phyloP scores from a whole-genome alignment of 345 rosid genomes.

The Mercurialis annua region DNA sequence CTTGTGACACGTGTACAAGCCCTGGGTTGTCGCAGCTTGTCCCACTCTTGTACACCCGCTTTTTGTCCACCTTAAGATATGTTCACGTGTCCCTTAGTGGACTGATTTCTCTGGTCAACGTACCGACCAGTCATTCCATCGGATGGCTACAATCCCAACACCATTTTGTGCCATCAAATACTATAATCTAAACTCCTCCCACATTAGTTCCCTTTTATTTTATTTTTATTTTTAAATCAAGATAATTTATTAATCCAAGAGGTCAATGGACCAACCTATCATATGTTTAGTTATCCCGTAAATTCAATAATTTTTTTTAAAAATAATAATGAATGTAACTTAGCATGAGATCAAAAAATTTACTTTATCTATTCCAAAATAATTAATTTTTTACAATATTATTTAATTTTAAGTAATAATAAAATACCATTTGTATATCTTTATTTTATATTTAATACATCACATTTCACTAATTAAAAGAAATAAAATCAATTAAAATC shows the following conservation, averaged over 20 bases:
- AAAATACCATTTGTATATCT: no score
- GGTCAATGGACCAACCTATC: constrained; percentile 3
- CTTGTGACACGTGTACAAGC: constrained; percentile 33
- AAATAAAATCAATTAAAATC: no score
- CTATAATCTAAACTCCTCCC: no score
- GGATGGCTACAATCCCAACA: constrained; percentile 21
- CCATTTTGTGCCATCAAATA: not conserved
- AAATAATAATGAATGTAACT: no score
- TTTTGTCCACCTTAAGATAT: constrained; percentile 11
- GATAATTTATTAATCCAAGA: no score
- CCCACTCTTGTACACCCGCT: not conserved
- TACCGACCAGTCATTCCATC: constrained; percentile 17
- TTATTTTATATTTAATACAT: no score
- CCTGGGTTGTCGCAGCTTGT: constrained; percentile 31
- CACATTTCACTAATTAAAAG: no score
- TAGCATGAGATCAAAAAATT: no score
- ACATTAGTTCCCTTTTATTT: not conserved
- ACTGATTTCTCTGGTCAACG: constrained; percentile 23
- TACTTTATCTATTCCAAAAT: no score
- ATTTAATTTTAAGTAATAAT: no score
- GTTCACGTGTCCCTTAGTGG: constrained; percentile 27
- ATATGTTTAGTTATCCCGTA: not conserved
- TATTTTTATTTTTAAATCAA: not conserved
- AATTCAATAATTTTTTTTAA: no score
- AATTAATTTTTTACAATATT: no score